Base-by-base conservation (phyloP, 345 rosid genomes). In the Corchorus olitorius region DNA sequence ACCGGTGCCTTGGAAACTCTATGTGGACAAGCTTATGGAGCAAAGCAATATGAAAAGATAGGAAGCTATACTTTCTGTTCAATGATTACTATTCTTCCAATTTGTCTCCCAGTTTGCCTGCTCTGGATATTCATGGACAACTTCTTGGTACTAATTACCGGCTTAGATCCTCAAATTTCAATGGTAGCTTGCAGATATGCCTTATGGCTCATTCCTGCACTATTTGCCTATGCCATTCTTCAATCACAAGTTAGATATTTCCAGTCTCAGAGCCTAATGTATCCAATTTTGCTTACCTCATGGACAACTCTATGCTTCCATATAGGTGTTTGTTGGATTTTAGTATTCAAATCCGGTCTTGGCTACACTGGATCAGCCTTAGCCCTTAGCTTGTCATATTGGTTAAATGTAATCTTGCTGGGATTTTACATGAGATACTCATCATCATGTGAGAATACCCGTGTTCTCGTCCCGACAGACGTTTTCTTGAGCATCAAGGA, bases 401-500 rank as follows among this genome's bases (percentile, higher is more conserved):
- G 72, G 72, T 46, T 46, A 3, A 46, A 20, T 12, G 56, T 46
- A 7, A 45, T 67, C 4, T 19, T 67, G 35, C 72, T 67, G 22
- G 72, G 34, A 48, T 46, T 67, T 11, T 41, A 17, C 54, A 46
- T 67, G 35, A 22, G 33, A 22, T 37, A 48, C 73, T 46, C 81
- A 2, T 27, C 73, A 10, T 53, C 76, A 4, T 71, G 76, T 63
- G 58, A 76, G 0, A 63, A 69, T 46, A 75, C 73, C 1, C 33
- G 6, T 13, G 65, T 63, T 11, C 68, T 73, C 48, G 4, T 7
- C 49, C 27, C 2, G 6, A 35, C 73, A 48, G 86, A 85, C 39
- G 72, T 85, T 74, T 72, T 83, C 55, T 43, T 22, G 50, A 65
- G 80, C 75, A 68, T 79, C 65, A 77, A 79, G 72, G 84, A 79